These are phyloP conservation scores for Plasmodium yoelii DNA, from an alignment of 169 alveolate genomes.

Conservation along the genomic window DNA sequence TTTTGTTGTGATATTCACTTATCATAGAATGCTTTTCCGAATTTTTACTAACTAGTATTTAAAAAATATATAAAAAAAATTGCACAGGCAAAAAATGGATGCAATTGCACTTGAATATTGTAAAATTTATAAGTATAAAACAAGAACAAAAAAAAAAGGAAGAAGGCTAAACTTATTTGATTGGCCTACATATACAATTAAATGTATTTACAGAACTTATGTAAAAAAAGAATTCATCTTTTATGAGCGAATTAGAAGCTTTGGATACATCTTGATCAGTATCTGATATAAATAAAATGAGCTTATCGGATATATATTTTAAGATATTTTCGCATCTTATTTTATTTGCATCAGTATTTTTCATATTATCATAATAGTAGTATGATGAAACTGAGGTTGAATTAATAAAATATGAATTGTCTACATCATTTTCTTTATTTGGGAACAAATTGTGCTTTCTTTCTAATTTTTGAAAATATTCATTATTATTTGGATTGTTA, in stretches of 20 bases:
- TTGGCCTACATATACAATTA: slow-evolving; percentile 44
- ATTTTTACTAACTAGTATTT: too few relatives aligned
- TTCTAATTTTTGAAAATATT: slow-evolving; percentile 52
- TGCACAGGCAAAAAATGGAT: too few relatives aligned
- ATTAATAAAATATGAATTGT: slow-evolving; percentile 42
- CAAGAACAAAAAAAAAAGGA: slow-evolving; percentile 3
- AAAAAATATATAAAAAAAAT: too few relatives aligned
- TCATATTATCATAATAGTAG: slow-evolving; percentile 69
- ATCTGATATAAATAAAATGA: slow-evolving; percentile 32
- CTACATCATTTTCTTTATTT: slow-evolving; percentile 4
- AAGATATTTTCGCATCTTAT: slow-evolving; percentile 58
- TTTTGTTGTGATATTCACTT: neutral
- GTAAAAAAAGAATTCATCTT: slow-evolving; percentile 48
- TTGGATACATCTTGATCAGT: slow-evolving; percentile 50
- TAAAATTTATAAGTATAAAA: neutral
- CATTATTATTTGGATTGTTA: neutral
- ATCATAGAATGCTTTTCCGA: neutral
- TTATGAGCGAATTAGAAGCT: slow-evolving; percentile 55
- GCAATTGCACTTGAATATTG: too few relatives aligned
- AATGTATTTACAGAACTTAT: slow-evolving; percentile 43
- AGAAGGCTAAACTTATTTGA: slow-evolving; percentile 23
- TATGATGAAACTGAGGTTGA: slow-evolving; percentile 38
- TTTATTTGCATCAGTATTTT: slow-evolving; percentile 48
- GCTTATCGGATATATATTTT: slow-evolving; percentile 21
- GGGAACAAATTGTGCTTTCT: slow-evolving; percentile 12